Evolutionary conservation across 2,329 filamentous ascomycete species (phyloP), one percentile per base, ranked within the genome.

Genomic region (Pseudogymnoascus sp.): DNA sequence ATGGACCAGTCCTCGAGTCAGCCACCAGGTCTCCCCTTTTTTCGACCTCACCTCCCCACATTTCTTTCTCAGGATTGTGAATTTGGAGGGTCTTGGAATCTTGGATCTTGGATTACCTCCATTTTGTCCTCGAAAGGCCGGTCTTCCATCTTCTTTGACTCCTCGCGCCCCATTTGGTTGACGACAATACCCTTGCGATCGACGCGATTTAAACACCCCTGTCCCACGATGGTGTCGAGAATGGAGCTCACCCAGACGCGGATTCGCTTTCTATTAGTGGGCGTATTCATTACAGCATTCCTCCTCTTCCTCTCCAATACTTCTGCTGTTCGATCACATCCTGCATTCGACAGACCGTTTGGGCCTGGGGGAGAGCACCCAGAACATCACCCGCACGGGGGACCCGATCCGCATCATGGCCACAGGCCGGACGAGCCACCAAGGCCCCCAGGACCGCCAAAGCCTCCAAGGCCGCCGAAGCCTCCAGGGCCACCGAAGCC

Each of bases 201-300:
- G 49, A 33, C 28, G 9, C 49, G 28, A 55, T 33, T 33, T 11
- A 8, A 55, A 55, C 28, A 22, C 11, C 58, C 58, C 23, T 60
- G 28, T 23, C 2, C 25, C 58, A 25, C 33, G 7, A 60, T 60
- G 58, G 35, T 23, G 61, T 55, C 58, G 33, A 60, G 58, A n/a
- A 38, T 60, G 22, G 33, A 60, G 33, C 58, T 39, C 6, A 39
- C 19, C 33, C 30, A 36, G 28, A 25, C 58, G 33, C 58, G 58
- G 12, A 60, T n/a, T 12, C 58, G 58, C 58, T 39, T 16, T 41
- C 19, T 60, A 6, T 2, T 60, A 39, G 38, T 60, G 9, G 33
- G 33, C 23, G 58, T 7, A 5, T 41, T 60, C 58, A 60, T 60
- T 9, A 41, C 58, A 25, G 58, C 58, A 39, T 41, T 60, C 58